Evolutionary conservation across 345 rosid genomes (phyloP), one percentile per base, ranked within the genome.

Genomic region (Citrus cavaleriei): DNA sequence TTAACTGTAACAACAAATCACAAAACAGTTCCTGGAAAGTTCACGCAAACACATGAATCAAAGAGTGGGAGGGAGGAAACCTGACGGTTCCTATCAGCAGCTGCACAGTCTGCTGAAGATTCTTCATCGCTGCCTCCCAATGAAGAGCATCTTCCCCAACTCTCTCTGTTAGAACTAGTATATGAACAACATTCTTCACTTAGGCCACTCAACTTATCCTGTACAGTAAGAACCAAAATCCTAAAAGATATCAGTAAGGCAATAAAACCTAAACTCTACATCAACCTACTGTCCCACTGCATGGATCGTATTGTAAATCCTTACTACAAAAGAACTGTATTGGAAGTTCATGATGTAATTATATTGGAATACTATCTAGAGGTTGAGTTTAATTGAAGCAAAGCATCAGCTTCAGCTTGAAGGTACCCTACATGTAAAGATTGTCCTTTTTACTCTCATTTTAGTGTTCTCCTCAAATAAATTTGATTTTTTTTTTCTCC

Each of bases 81-180:
- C 98, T 93, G 92, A 62, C 85, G 86, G 77, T 72, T 78, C 54
- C 77, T 85, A 77, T 83, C 81, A 61, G 85, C 76, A 69, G 85
- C 79, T 68, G 81, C 77, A 74, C 86, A 84, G 62, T 81, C 88
- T 2, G 88, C 88, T 57, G 87, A 85, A 77, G 87, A 85, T 82
- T 94, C 99, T 76, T 88, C 97, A 38, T 94, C 98, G 24, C 93
- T 90, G 83, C 93, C 97, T 73, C 97, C 97, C 59, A 93, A 78
- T 77, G 98, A 94, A 73, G 97, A 94, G 89, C 99, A 96, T 86
- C 98, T 87, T 74, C 98, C 99, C 99, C 99, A 96, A 82, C 99
- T 96, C 87, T 92, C 98, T 83, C 98, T 88, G 83, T 89, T 94
- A n/a, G 98, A 96, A 90, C 99, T 94, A 64, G 94, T 93, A 76